phyloP scores from a whole-genome alignment of 1,139 yeast species.

The Diutina neorugosa region DNA sequence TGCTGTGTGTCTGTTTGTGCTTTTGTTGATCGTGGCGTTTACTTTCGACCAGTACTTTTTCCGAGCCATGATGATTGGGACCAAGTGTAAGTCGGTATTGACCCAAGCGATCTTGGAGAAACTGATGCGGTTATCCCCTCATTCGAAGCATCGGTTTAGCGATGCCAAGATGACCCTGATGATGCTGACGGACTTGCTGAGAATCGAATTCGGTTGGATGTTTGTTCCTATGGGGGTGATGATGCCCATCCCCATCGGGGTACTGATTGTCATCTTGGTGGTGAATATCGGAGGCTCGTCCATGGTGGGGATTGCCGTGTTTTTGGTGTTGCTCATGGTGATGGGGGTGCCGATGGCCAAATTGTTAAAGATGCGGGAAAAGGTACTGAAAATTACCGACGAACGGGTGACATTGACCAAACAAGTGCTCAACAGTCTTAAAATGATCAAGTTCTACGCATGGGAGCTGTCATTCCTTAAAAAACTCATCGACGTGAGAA shows the following conservation, averaged over 20 bases:
- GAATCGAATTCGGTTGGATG: conserved; percentile 6
- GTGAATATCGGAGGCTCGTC: conserved; percentile 6
- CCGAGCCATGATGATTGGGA: conserved; percentile 5
- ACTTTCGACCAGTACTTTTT: conserved; percentile 11
- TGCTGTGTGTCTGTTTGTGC: conserved; percentile 20
- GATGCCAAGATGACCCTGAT: conserved; percentile 6
- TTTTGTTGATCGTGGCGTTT: conserved; percentile 14
- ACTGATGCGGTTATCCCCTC: conserved; percentile 5
- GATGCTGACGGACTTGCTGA: conserved; percentile 7
- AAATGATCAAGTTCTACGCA: conserved; percentile 7
- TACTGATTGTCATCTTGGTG: conserved; percentile 6
- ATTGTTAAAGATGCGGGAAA: conserved; percentile 4
- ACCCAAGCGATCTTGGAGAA: conserved; percentile 6
- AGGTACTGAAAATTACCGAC: conserved; percentile 6
- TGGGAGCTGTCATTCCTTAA: conserved; percentile 13
- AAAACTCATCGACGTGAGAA: not conserved
- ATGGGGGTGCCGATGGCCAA: conserved; percentile 2
- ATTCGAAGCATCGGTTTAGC: conserved; percentile 5
- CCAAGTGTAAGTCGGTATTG: conserved; percentile 5
- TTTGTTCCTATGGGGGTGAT: conserved; percentile 5
- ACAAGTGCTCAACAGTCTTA: conserved; percentile 7
- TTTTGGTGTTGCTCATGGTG: conserved; percentile 5
- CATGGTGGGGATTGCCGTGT: conserved; percentile 6
- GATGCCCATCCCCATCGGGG: conserved; percentile 5
- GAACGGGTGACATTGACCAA: conserved; percentile 5